Percentiles rank a stretch among this genome's conserved stretches.
Evolutionary conservation across 176 grass and related monocot genomes (phyloP).

Genomic region (Calamus simplicifolius): DNA sequence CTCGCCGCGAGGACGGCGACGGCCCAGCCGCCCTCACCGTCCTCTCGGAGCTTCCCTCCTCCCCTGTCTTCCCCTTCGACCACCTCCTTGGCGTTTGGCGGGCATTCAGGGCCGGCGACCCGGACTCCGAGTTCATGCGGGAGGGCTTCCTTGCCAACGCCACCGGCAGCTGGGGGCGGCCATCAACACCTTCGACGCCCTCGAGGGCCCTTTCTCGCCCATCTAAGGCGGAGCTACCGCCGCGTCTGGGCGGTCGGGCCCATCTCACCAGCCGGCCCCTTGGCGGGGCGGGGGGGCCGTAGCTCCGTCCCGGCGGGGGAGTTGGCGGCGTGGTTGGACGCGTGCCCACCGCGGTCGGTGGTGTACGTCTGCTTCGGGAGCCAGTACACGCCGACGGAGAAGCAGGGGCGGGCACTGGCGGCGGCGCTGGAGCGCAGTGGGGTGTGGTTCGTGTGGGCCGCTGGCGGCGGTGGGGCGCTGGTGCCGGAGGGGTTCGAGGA

Average conservation of each 20-base stretch:
- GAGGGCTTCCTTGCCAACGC: slow-evolving; percentile 2
- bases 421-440: slow-evolving; percentile 17
- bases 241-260: slow-evolving; percentile 9
- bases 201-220: slow-evolving; percentile 35
- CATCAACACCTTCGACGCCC: slow-evolving; percentile 28
- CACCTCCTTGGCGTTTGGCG: not conserved
- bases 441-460: slow-evolving; percentile 26
- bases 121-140: not conserved
- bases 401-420: slow-evolving; percentile 6
- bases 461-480: not conserved
- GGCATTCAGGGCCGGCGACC: not conserved
- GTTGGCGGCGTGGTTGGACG: slow-evolving; percentile 16
- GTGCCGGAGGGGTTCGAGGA: slow-evolving; percentile 27
- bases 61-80: not conserved
- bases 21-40: not conserved
- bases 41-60: not conserved
- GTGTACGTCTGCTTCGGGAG: slow-evolving; percentile 54
- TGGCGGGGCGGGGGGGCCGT: not conserved
- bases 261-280: not conserved
- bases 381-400: slow-evolving; percentile 21
- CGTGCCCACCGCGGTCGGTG: slow-evolving; percentile 30
- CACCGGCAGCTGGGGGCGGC: slow-evolving; percentile 20
- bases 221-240: slow-evolving; percentile 6
- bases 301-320: slow-evolving; percentile 14
- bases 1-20: not conserved